phyloP scores from a whole-genome alignment of 139 green algal genomes.

The Prasinococcaceae sp. region DNA sequence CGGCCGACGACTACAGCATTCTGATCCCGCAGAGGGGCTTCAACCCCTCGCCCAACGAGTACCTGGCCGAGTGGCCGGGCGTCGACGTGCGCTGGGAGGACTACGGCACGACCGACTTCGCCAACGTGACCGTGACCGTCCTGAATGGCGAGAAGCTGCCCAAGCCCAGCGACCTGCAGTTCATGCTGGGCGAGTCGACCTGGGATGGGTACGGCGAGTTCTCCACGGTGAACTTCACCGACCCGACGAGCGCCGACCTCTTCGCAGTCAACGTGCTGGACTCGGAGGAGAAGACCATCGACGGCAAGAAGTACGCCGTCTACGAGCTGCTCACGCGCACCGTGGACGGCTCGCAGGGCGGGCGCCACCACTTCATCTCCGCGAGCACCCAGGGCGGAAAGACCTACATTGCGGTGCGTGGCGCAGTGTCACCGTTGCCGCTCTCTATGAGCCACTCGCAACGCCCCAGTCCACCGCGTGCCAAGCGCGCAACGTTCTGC shows the following conservation, averaged over 20 bases:
- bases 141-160: neutral
- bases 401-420: too few species aligned
- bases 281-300: neutral
- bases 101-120: neutral
- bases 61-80: neutral
- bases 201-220: neutral
- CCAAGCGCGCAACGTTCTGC: too few species aligned
- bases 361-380: slow-evolving; percentile 1
- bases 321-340: slow-evolving; percentile 2
- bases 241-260: neutral
- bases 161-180: neutral
- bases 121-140: neutral
- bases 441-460: too few species aligned
- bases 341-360: neutral
- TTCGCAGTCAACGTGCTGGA: neutral
- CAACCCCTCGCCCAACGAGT: neutral
- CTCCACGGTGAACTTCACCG: neutral
- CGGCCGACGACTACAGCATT: neutral
- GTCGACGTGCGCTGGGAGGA: neutral
- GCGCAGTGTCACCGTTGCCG: too few species aligned
- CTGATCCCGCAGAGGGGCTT: too few species aligned
- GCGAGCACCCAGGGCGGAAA: too few species aligned
- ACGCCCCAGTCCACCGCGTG: too few species aligned
- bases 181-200: slow-evolving; percentile 1
- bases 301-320: slow-evolving; percentile 2